Conservation (phyloP, 2,329 filamentous ascomycete genomes). For the Xylaria sp. region DNA sequence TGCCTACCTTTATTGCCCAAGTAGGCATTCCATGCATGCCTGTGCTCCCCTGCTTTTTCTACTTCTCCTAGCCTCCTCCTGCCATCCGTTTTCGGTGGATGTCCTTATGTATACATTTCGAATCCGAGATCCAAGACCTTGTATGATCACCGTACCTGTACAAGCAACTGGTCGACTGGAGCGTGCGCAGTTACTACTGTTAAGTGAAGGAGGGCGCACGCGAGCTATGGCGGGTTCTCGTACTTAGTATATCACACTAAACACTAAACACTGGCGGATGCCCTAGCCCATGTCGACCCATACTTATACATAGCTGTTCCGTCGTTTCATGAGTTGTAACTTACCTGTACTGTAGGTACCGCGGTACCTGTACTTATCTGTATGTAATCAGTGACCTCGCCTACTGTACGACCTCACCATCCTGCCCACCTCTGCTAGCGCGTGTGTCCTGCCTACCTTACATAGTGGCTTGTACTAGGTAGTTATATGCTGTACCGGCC, state of each 20-base stretch:
- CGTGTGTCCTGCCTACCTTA: slow-evolving; percentile 13
- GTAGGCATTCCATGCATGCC: neutral
- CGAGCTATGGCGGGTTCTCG: slow-evolving; percentile 3
- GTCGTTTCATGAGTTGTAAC: slow-evolving; percentile 25
- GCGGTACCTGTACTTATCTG: slow-evolving; percentile 21
- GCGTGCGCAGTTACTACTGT: too few species aligned
- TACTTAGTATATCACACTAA: neutral
- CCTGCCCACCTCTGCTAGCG: neutral
- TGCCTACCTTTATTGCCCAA: neutral
- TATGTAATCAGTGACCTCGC: neutral
- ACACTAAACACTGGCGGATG: neutral
- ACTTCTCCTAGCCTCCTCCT: slow-evolving; percentile 7
- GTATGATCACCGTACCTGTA: slow-evolving; percentile 3
- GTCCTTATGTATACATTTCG: too few species aligned
- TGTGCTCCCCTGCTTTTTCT: neutral
- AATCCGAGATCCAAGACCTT: slow-evolving; percentile 30
- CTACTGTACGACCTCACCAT: slow-evolving; percentile 9
- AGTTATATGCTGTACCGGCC: slow-evolving; percentile 21
- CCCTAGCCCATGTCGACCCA: neutral
- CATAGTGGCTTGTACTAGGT: slow-evolving; percentile 2
- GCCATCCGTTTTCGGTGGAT: neutral
- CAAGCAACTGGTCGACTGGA: neutral
- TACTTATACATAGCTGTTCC: slow-evolving; percentile 1
- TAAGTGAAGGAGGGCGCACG: neutral
- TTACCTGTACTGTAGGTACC: neutral